These are phyloP conservation scores for Aspergillus melleus DNA, from an alignment of 2,329 filamentous ascomycete species.

Conservation along the genomic window DNA sequence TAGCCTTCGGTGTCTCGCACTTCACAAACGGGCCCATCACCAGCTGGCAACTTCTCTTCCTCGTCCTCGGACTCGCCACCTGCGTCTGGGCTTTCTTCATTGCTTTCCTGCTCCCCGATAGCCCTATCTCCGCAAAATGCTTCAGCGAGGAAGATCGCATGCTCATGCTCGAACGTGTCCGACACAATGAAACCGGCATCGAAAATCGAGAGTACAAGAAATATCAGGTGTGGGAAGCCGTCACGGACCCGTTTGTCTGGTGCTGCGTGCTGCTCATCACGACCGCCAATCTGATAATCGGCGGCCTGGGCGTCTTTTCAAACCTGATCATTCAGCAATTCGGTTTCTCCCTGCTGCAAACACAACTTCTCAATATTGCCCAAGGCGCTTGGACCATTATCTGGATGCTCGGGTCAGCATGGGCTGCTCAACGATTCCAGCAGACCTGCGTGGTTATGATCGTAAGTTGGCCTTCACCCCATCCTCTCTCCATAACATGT, in stretches of 20 bases:
- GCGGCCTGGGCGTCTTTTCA: conserved; percentile 39
- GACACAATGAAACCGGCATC: conserved; percentile 59
- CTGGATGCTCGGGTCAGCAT: conserved; percentile 63
- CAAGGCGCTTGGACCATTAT: conserved; percentile 70
- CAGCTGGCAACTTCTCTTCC: conserved; percentile 66
- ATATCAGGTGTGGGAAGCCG: conserved; percentile 52
- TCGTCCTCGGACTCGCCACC: conserved; percentile 57
- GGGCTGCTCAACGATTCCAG: conserved; percentile 61
- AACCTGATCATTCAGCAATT: conserved; percentile 65
- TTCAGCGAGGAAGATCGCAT: conserved; percentile 63
- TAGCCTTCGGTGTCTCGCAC: conserved; percentile 53
- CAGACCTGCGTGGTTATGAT: conserved; percentile 58
- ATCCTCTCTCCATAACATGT: no score
- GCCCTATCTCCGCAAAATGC: conserved; percentile 66
- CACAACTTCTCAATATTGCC: conserved; percentile 70
- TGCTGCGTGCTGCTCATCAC: conserved; percentile 19
- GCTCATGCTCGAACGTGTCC: conserved; percentile 58
- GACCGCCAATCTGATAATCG: conserved; percentile 18
- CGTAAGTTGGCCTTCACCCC: conserved; percentile 46
- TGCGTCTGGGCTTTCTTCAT: conserved; percentile 49
- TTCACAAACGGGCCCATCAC: conserved; percentile 53
- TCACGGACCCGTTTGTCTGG: conserved; percentile 19
- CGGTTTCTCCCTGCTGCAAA: conserved; percentile 62
- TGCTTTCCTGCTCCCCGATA: conserved; percentile 60
- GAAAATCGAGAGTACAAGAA: conserved; percentile 53